Conservation (phyloP, 805 yeast genomes). For the Saccharomyces cerevisiae region DNA sequence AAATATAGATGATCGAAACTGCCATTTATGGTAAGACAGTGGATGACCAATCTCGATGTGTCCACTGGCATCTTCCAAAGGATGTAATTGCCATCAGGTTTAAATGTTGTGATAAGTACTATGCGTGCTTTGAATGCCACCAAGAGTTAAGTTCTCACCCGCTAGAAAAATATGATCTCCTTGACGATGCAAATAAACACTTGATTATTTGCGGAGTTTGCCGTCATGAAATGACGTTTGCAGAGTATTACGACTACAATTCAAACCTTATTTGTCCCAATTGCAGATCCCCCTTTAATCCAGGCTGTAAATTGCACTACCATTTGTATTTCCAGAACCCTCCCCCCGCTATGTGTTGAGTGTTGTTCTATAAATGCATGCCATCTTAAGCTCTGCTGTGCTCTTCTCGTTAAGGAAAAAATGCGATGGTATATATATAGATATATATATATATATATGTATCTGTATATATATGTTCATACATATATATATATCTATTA, state of each 20-base stretch:
- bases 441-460: constrained; percentile 2
- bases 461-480: background rate
- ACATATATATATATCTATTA: background rate
- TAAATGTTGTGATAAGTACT: constrained; percentile 25
- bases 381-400: background rate
- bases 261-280: constrained; percentile 12
- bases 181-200: constrained; percentile 5
- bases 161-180: constrained; percentile 9
- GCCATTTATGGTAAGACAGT: constrained; percentile 15
- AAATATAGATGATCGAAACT: background rate
- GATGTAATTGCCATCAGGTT: constrained; percentile 29
- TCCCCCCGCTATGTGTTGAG: background rate
- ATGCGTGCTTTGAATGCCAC: constrained; percentile 29
- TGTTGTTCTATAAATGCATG: background rate
- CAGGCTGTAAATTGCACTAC: constrained; percentile 29
- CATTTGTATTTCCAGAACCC: constrained; percentile 19
- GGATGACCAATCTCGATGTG: constrained; percentile 26
- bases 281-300: constrained; percentile 24
- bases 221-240: constrained; percentile 20
- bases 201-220: constrained; percentile 28
- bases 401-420: background rate
- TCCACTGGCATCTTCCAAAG: constrained; percentile 26
- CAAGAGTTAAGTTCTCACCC: constrained; percentile 13
- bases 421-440: background rate
- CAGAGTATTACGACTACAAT: constrained; percentile 10